Percentiles rank a stretch among this genome's conserved stretches.
These are phyloP conservation scores for Amaranthus tricolor DNA, from an alignment of 179 eudicot species.

Conservation along the genomic window DNA sequence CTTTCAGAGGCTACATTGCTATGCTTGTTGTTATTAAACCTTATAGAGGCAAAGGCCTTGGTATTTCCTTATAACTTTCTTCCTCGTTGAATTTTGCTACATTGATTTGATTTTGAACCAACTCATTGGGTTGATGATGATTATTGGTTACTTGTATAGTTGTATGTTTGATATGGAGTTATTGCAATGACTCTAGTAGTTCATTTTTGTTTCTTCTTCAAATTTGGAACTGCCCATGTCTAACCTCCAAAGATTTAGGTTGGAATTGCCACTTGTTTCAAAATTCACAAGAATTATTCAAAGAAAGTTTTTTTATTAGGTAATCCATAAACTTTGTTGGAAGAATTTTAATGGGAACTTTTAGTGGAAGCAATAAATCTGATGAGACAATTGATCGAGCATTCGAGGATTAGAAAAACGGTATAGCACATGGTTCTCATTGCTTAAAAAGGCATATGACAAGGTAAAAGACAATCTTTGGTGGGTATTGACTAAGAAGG, in stretches of 20 bases:
- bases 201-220: no score
- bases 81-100: not conserved
- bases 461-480: no score
- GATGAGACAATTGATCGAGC: no score
- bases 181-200: not conserved
- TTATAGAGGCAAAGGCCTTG: slow-evolving; percentile 86
- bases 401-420: no score
- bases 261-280: not conserved
- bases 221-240: not conserved
- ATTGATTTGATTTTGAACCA: not conserved
- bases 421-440: no score
- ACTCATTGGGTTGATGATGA: not conserved
- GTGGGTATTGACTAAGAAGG: no score
- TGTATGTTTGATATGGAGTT: not conserved
- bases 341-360: no score
- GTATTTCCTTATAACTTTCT: slow-evolving; percentile 25
- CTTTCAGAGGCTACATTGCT: slow-evolving; percentile 92
- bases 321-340: no score
- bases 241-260: not conserved
- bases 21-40: slow-evolving; percentile 97
- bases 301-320: no score
- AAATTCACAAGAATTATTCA: no score
- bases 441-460: no score
- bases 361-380: no score
- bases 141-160: not conserved